phyloP scores from a whole-genome alignment of 2,329 filamentous ascomycete genomes.

The Aureobasidium sp. region DNA sequence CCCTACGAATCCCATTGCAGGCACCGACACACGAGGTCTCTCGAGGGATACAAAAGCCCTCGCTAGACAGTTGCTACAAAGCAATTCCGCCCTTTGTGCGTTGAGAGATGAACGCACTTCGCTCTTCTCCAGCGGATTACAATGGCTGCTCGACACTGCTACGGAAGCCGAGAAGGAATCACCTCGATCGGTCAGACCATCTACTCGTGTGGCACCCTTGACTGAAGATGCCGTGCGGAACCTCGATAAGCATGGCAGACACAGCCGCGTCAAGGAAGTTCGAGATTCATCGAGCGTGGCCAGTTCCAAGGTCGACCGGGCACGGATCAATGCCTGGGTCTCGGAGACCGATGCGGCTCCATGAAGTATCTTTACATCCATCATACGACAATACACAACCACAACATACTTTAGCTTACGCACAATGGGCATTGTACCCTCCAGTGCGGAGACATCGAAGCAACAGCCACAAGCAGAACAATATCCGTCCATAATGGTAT shows the following conservation, averaged over 20 bases:
- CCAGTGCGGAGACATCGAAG: too few relatives aligned
- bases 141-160: neutral
- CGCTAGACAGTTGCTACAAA: neutral
- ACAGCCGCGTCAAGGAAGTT: neutral
- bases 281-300: neutral
- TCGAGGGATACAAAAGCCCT: neutral
- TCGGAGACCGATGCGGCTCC: neutral
- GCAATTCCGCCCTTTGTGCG: neutral
- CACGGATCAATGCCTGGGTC: neutral
- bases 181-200: neutral
- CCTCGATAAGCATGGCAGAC: neutral
- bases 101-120: neutral
- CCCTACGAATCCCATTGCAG: neutral
- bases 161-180: neutral
- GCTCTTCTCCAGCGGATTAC: constrained; percentile 2
- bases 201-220: neutral
- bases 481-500: neutral
- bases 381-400: neutral
- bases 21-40: neutral
- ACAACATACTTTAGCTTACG: too few relatives aligned
- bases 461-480: neutral
- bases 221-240: neutral
- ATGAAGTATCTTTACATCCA: neutral
- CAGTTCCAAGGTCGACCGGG: neutral
- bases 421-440: too few relatives aligned